A percentile compares a stretch with the other conserved stretches of the same genome.
phyloP scores from a whole-genome alignment of 2,329 filamentous ascomycete species.

The Botrytis cinerea region DNA sequence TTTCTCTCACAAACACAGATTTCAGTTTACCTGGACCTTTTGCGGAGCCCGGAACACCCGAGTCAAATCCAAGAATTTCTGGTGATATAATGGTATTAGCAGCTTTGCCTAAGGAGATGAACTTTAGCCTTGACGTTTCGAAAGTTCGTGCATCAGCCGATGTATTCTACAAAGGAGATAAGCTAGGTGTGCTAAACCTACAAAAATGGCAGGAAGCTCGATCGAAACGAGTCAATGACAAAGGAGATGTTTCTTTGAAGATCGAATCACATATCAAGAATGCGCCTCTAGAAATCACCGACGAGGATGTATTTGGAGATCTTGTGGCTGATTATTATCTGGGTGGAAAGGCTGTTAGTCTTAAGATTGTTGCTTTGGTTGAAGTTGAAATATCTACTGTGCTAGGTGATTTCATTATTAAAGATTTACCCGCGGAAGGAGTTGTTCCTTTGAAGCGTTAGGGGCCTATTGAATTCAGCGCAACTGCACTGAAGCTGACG shows the following conservation, averaged over 20 bases:
- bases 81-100: constrained; percentile 80
- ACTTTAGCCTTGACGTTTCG: constrained; percentile 78
- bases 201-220: constrained; percentile 81
- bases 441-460: constrained; percentile 91
- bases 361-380: constrained; percentile 77
- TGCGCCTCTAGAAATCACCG: constrained; percentile 79
- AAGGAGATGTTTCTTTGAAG: constrained; percentile 63
- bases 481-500: constrained; percentile 41
- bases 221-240: constrained; percentile 66
- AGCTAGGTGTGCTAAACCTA: constrained; percentile 80
- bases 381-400: constrained; percentile 81
- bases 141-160: constrained; percentile 75
- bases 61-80: constrained; percentile 75
- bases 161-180: constrained; percentile 74
- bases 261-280: constrained; percentile 77
- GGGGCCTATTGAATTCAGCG: constrained; percentile 57
- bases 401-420: constrained; percentile 77
- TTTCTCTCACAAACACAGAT: constrained; percentile 81
- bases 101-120: constrained; percentile 79
- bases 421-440: constrained; percentile 82
- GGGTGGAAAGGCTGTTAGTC: constrained; percentile 63
- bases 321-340: constrained; percentile 82
- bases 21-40: constrained; percentile 82
- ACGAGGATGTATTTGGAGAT: constrained; percentile 75
- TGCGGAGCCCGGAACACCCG: constrained; percentile 72